Evolutionary conservation across 352 stramenopile genomes (phyloP), one percentile per base, ranked within the genome.

Genomic region (Pythium scleroteichum): DNA sequence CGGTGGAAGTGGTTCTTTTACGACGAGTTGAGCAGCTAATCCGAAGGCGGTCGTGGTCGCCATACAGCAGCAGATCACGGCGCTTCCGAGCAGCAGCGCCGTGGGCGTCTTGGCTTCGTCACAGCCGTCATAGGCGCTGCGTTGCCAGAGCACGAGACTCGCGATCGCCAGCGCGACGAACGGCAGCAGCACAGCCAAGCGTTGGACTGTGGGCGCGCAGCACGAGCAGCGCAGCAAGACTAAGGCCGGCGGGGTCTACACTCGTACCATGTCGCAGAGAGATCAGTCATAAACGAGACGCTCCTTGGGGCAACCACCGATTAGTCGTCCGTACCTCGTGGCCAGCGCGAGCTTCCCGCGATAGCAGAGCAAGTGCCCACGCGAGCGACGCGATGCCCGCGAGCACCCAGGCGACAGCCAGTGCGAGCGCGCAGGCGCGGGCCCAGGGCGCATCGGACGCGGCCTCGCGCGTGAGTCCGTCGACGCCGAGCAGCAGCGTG

Each of bases 171-270:
- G 55, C 16, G 67, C 39, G 4, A 26, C 13, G 12, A 82, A 47
- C 14, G 76, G 72, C 23, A 66, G 54, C 14, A 81, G 23, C 12
- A 87, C 17, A 4, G 76, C 23, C 7, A 49, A 29, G 16, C 76
- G 69, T 38, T 82, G 72, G 26, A 74, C 62, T n/a, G 68, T 32
- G 12, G 57, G 52, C 6, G 76, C 80, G 60, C 73, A 88, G 57
- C 79, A 88, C 17, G 73, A 80, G 29, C 79, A 88, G 49, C 79
- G 75, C n/a, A 88, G 52, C 59, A 75, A 71, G 26, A 65, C 48
- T 23, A 88, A 54, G 16, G 73, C 67, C 7, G 61, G 64, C 1
- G 69, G 38, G 4, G 68, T 52, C 76, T 85, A 56, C 38, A 17
- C 22, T 9, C 14, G 2, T 17, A n/a, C 8, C 40, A 52, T 51